phyloP scores from a whole-genome alignment of 2,329 filamentous ascomycete genomes.

The Fusarium proliferatum region DNA sequence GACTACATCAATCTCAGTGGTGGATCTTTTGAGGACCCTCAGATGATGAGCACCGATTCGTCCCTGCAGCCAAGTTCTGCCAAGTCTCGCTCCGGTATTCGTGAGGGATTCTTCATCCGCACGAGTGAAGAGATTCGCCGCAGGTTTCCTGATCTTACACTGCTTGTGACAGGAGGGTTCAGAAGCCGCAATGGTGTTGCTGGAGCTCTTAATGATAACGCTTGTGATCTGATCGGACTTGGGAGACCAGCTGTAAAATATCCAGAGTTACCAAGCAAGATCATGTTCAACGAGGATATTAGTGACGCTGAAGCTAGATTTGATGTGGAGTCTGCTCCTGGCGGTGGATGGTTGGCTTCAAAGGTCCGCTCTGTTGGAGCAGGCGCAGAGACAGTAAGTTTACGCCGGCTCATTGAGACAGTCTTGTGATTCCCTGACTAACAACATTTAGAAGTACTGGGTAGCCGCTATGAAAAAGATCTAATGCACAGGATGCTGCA shows the following conservation, averaged over 20 bases:
- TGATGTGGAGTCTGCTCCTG: background rate
- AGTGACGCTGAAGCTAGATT: fast-evolving
- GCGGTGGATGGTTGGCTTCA: background rate
- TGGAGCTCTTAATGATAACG: fast-evolving
- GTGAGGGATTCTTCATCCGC: background rate
- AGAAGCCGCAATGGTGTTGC: background rate
- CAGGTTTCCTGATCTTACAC: fast-evolving
- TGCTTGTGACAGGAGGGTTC: background rate
- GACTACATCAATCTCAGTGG: background rate
- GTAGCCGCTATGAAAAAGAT: too few relatives aligned
- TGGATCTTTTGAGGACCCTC: background rate
- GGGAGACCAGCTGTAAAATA: background rate
- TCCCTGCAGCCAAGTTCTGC: background rate
- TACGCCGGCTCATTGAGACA: too few relatives aligned
- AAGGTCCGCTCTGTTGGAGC: background rate
- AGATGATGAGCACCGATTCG: background rate
- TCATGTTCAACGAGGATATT: background rate
- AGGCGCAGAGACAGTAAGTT: background rate
- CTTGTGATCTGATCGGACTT: background rate
- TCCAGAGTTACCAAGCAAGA: background rate
- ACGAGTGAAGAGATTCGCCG: background rate
- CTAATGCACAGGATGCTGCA: too few relatives aligned
- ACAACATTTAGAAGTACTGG: too few relatives aligned
- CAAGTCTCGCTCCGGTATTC: fast-evolving
- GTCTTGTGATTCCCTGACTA: too few relatives aligned